Conservation (phyloP, 176 grass and related monocot genomes). For the Oryza glaberrima region DNA sequence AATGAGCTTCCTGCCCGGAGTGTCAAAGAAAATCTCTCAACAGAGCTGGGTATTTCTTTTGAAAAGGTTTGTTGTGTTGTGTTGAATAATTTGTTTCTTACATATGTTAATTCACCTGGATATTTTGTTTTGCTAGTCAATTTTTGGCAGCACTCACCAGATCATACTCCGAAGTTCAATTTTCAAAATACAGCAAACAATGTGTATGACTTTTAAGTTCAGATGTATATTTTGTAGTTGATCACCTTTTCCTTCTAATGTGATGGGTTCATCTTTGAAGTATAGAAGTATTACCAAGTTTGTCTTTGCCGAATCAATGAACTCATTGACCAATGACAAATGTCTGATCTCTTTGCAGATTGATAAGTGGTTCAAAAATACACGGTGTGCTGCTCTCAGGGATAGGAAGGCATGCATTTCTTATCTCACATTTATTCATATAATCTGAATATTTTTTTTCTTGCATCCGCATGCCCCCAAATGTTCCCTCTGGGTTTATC, state of each 20-base stretch:
- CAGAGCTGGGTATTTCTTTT: slow-evolving; percentile 70
- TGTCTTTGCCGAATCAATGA: not conserved
- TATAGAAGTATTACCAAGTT: slow-evolving; percentile 3
- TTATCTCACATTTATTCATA: slow-evolving; percentile 48
- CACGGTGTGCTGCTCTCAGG: slow-evolving; percentile 87
- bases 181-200: slow-evolving; percentile 8
- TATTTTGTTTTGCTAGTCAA: slow-evolving; percentile 27
- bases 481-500: not conserved
- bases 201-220: slow-evolving; percentile 5
- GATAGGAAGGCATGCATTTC: slow-evolving; percentile 67
- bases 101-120: slow-evolving; percentile 27
- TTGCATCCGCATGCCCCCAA: slow-evolving; percentile 16
- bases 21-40: slow-evolving; percentile 83
- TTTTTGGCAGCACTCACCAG: not conserved
- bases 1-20: slow-evolving; percentile 82
- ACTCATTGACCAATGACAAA: slow-evolving; percentile 11
- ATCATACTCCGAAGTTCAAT: not conserved
- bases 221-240: not conserved
- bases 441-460: not conserved
- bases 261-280: slow-evolving; percentile 15
- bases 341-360: slow-evolving; percentile 62
- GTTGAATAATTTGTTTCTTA: not conserved
- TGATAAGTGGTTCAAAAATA: slow-evolving; percentile 98
- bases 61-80: slow-evolving; percentile 68
- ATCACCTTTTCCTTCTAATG: not conserved